These are phyloP conservation scores for Carex sylvatica DNA, from an alignment of 202 grass and related monocot genomes.

Conservation along the genomic window DNA sequence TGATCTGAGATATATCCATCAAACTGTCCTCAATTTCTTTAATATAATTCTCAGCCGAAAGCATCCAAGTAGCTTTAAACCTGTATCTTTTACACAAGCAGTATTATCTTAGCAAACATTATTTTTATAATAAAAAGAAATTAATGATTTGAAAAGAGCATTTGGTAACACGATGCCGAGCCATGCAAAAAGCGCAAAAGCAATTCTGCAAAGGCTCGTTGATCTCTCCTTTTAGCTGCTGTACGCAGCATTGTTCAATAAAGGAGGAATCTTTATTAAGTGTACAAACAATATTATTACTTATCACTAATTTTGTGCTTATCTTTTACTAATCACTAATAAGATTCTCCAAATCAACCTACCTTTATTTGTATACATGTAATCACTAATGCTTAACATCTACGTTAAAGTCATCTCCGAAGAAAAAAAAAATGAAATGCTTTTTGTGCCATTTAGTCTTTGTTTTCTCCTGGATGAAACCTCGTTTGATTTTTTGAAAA, in stretches of 20 bases:
- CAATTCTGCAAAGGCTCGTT: constrained; percentile 22
- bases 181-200: constrained; percentile 32
- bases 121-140: neutral
- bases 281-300: constrained; percentile 7
- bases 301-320: neutral
- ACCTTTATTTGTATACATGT: neutral
- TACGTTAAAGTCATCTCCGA: neutral
- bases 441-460: neutral
- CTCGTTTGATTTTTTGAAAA: neutral
- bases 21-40: too few relatives aligned
- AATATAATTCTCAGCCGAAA: neutral
- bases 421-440: neutral
- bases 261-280: constrained; percentile 23
- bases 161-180: constrained; percentile 5
- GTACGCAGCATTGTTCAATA: constrained; percentile 10
- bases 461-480: neutral
- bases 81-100: neutral
- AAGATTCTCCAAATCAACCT: constrained; percentile 18
- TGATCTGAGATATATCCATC: too few relatives aligned
- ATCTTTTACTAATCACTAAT: neutral
- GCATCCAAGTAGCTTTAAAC: neutral
- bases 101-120: neutral
- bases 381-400: neutral
- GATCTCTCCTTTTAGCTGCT: constrained; percentile 22
- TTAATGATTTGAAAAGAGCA: constrained; percentile 6